Base-by-base conservation (phyloP, 352 stramenopile species). In the Thalassiosira livingstoniorum region DNA sequence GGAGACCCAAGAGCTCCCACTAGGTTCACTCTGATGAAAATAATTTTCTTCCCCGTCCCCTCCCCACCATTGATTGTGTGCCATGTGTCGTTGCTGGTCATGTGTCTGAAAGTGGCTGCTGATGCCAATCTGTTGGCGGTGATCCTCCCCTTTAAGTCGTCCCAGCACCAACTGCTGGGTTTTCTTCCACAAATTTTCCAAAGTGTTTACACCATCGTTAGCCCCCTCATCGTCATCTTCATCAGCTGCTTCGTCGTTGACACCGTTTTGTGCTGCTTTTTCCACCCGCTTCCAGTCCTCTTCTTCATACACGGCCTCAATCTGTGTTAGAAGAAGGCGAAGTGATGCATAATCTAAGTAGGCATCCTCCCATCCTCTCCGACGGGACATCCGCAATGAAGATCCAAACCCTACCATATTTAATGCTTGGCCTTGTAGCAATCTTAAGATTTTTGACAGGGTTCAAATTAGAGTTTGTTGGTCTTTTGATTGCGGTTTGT, bases 341-440 rank as follows among this genome's bases (percentile, higher is more conserved):
- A 94, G 61, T 4, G 87, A 91, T 74, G 91, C 85, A 51, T 94
- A 94, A 69, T 94, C 89, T 7, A 94, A 53, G 70, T 94, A 94
- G 0, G 88, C 90, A 32, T 84, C 74, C 67, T 94, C 89, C 90
- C 90, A 94, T 0, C 89, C 90, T 15, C 74, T 71, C 25, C 90
- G 81, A 27, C 90, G 75, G 11, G 87, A 87, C 63, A 92, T 87
- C 10, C 89, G 90, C 18, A 94, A 71, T 21, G 85, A 92, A 39
- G 82, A 90, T 45, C 89, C 89, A 77, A 93, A 94, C 10, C 90
- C 88, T 43, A 94, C 90, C 90, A 94, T 94, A 18, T 27, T 68
- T 68, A 5, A 5, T 58, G 11, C n/a, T n/a, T n/a, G n/a, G n/a
- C n/a, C n/a, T n/a, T n/a, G n/a, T n/a, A n/a, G n/a, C n/a, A n/a